Evolutionary conservation across 495 filamentous ascomycete genomes (phyloP).

Genomic region (Sordaria brevicollis): DNA sequence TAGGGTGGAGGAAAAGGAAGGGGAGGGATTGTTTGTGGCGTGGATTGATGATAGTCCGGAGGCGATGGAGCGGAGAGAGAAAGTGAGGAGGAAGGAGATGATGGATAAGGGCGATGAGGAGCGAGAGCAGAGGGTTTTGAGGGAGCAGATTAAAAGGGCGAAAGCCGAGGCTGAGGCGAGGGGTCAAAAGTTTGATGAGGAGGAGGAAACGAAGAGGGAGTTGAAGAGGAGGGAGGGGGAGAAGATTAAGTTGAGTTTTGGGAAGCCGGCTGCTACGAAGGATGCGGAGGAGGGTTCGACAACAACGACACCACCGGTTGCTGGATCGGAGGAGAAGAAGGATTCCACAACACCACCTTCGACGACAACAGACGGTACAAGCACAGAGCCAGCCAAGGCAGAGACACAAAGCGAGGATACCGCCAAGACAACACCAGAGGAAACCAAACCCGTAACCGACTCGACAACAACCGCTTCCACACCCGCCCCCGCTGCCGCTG

Average conservation of each 20-base stretch:
- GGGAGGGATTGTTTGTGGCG: constrained; percentile 68
- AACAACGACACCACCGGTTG: neutral
- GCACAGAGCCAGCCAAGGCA: neutral
- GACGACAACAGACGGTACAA: neutral
- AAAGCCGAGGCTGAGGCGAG: constrained; percentile 39
- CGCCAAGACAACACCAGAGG: neutral
- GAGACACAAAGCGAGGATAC: neutral
- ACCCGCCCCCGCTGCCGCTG: neutral
- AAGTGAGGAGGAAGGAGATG: constrained; percentile 69
- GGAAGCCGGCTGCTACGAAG: constrained; percentile 27
- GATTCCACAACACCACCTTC: neutral
- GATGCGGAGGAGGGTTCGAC: constrained; percentile 12
- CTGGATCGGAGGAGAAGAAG: neutral
- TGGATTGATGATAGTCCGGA: constrained; percentile 91
- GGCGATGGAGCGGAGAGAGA: constrained; percentile 67
- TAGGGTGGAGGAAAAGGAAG: constrained; percentile 74
- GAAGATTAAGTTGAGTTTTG: constrained; percentile 74
- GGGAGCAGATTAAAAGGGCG: constrained; percentile 73
- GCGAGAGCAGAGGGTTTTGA: constrained; percentile 67
- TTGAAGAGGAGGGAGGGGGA: constrained; percentile 66
- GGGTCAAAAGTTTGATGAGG: constrained; percentile 28
- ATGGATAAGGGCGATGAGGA: constrained; percentile 86
- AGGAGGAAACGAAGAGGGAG: constrained; percentile 36
- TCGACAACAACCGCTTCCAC: neutral
- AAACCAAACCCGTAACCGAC: neutral